Percentiles rank a stretch among this genome's conserved stretches.
Evolutionary conservation across 768 basidiomycete species (phyloP).

Genomic region (Russula sp.): DNA sequence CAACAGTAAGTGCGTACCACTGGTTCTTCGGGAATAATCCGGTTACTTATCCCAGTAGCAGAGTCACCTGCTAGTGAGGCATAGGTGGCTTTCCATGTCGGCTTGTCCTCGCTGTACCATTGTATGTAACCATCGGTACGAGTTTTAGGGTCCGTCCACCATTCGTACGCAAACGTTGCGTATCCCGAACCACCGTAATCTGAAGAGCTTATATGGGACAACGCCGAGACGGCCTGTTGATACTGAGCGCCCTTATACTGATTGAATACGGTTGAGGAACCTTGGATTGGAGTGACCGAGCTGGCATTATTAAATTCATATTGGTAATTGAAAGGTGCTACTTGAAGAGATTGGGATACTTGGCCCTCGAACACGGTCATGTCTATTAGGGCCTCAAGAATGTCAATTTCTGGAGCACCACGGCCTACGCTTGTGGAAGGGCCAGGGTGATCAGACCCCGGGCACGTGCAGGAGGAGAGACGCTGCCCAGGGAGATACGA

Average conservation of each 20-base stretch:
- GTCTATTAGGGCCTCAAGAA: conserved; percentile 80
- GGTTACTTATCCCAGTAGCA: conserved; percentile 47
- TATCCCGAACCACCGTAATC: conserved; percentile 54
- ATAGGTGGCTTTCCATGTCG: conserved; percentile 69
- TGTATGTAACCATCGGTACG: conserved; percentile 72
- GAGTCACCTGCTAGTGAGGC: conserved; percentile 63
- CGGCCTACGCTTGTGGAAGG: conserved; percentile 60
- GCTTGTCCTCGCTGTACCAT: conserved; percentile 64
- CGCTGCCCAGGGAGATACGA: conserved; percentile 85
- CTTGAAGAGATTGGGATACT: conserved; percentile 77
- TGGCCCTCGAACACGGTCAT: conserved; percentile 44
- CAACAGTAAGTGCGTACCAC: conserved; percentile 52
- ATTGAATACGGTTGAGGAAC: conserved; percentile 52
- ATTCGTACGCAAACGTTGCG: conserved; percentile 70
- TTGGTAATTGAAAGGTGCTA: conserved; percentile 69
- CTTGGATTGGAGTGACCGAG: conserved; percentile 48
- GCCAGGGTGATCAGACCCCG: conserved; percentile 83
- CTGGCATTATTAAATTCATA: conserved; percentile 55
- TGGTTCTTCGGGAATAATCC: conserved; percentile 84
- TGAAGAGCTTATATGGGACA: conserved; percentile 48
- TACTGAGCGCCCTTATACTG: conserved; percentile 60
- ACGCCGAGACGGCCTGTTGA: conserved; percentile 71
- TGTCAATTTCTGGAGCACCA: conserved; percentile 88
- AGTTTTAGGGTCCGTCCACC: conserved; percentile 65
- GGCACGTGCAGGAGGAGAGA: conserved; percentile 82